A percentile compares a stretch with the other conserved stretches of the same genome.
Conservation (phyloP, 345 rosid genomes). For the Erucastrum elatum region DNA sequence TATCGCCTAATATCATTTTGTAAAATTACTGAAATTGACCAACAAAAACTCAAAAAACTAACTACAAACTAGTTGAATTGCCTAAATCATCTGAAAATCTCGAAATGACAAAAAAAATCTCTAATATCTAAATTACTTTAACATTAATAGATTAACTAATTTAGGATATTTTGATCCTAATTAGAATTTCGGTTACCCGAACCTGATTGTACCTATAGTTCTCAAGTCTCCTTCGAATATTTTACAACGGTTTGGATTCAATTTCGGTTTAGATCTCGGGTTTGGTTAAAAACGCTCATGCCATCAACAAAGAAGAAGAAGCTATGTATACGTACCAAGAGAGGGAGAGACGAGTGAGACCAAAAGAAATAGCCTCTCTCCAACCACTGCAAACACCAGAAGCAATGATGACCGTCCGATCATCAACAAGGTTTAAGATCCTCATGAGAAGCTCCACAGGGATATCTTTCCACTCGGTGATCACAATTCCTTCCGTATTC, state of each 20-base stretch:
- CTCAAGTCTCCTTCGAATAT: background rate
- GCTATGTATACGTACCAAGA: constrained; percentile 52
- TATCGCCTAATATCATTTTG: background rate
- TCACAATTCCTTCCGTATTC: constrained; percentile 51
- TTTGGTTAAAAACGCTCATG: background rate
- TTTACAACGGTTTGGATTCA: background rate
- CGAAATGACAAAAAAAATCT: background rate
- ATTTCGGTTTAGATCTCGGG: background rate
- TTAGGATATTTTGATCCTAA: background rate
- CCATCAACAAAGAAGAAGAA: constrained; percentile 19
- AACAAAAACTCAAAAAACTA: background rate
- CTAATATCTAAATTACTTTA: background rate
- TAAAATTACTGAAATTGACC: background rate
- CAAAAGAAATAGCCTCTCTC: constrained; percentile 84
- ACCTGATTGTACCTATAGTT: background rate
- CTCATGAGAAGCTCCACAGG: constrained; percentile 78
- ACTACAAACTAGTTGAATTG: background rate
- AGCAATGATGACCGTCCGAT: constrained; percentile 69
- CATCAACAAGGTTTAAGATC: constrained; percentile 72
- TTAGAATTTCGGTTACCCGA: too few species aligned
- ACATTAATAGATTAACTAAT: background rate
- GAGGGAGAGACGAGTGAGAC: constrained; percentile 76
- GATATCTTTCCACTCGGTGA: constrained; percentile 83
- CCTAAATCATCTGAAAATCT: background rate
- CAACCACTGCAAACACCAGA: constrained; percentile 90